Conservation (phyloP, 2,329 filamentous ascomycete genomes). For the Microsporum audouinii region DNA sequence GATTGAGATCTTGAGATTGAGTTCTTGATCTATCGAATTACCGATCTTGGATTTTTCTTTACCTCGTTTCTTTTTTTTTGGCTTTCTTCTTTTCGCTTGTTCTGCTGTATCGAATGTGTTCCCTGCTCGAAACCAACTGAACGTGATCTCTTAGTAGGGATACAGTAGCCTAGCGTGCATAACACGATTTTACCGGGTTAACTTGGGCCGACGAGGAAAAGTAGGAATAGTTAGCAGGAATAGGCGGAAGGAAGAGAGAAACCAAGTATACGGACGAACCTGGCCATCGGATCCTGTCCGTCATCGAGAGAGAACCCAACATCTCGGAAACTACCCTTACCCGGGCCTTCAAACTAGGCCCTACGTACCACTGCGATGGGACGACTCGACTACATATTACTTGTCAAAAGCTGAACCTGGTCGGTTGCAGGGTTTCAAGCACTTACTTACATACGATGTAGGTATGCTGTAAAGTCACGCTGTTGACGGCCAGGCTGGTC, state of each 20-base stretch:
- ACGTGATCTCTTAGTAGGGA: too few relatives aligned
- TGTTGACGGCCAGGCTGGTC: too few relatives aligned
- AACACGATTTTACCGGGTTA: too few relatives aligned
- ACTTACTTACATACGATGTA: too few relatives aligned
- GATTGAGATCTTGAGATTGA: constrained; percentile 3
- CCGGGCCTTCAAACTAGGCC: not conserved
- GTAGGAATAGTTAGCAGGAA: not conserved
- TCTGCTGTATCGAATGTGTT: not conserved
- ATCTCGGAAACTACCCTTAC: not conserved
- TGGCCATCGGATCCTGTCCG: not conserved
- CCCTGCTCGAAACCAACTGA: not conserved
- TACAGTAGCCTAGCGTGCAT: too few relatives aligned
- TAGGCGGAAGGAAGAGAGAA: not conserved
- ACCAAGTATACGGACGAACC: not conserved
- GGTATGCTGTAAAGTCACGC: too few relatives aligned
- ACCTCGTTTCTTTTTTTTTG: not conserved
- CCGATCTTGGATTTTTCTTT: not conserved
- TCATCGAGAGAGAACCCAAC: not conserved
- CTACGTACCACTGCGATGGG: not conserved
- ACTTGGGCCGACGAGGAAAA: too few relatives aligned
- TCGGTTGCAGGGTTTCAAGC: too few relatives aligned
- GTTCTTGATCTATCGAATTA: constrained; percentile 1
- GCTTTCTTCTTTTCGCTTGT: not conserved
- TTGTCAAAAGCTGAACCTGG: too few relatives aligned
- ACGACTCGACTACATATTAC: not conserved